Base-by-base conservation (phyloP, 2,329 filamentous ascomycete genomes). In the Penicillium paneum region DNA sequence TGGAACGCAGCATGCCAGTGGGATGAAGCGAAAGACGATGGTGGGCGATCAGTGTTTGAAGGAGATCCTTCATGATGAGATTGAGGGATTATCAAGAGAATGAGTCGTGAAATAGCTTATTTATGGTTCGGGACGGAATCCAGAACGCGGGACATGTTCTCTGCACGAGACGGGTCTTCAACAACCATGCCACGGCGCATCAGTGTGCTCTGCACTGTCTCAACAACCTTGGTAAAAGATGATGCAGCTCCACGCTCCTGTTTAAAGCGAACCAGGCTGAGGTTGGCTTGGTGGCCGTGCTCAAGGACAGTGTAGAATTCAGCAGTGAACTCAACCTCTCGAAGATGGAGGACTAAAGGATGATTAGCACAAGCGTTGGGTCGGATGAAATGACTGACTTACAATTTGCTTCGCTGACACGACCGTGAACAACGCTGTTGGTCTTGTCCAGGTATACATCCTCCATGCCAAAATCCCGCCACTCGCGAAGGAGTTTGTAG, bases 231-330 rank as follows among this genome's bases (percentile, higher is more conserved):
- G 69, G 90, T 83, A 76, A 97, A 96, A 63, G 89, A 94, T 65
- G 88, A 94, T 35, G 90, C 91, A 1, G 93, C 92, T n/a, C 93
- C 94, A 54, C 87, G 87, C 68, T 94, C 91, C 68, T 97, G 92
- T 1, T 89, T 93, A 71, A 97, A 90, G 34, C 90, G 87, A 29
- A 90, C 85, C 60, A 97, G 85, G 70, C 88, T 89, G 50, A 97
- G 81, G 43, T 87, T 87, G 42, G 84, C 86, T 60, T 85, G 86
- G 65, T 84, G 87, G 44, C 90, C 90, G 67, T 94, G 89, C 75
- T 96, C 90, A 58, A 96, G 88, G 35, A 96, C 88, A 1, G 88
- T 91, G 76, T 95, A 95, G 57, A 97, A 82, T 71, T 97, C 91
- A 35, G 87, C 85, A 15, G 90, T 88, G 72, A 97, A 92, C 13